Evolutionary conservation across 148 eudicot genomes (phyloP), one percentile per base, ranked within the genome.

Genomic region (Silene uniflora): DNA sequence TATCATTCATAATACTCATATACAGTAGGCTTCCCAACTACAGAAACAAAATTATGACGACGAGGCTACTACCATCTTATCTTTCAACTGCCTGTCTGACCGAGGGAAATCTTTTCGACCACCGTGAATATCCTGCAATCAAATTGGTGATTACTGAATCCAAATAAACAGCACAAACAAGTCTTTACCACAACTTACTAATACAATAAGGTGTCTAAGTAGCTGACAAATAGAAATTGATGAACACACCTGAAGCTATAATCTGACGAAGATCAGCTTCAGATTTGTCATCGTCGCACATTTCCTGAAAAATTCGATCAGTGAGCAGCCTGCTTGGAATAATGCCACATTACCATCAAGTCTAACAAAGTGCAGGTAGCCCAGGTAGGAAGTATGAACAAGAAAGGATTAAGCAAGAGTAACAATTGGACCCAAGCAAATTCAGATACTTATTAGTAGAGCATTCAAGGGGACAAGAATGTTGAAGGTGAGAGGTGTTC

Each of bases 201-300:
- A 25, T 4, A 12, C 18, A n/a, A 61, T n/a, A 71, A 61, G 22
- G 60, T 24, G 17, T 52, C 12, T 23, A 12, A 54, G 25, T 21
- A 44, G 19, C 59, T 47, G 59, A 14, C 59, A 68, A 42, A 17
- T 75, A 66, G n/a, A 75, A 13, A 44, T n/a, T 75, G 55, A 46
- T 58, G 1, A 65, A 67, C 86, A 70, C 24, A 89, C 98, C 94
- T 78, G 87, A 84, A 72, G 69, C 67, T 44, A 94, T 81, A 32
- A 94, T 90, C 75, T 94, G 85, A 77, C 76, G 85, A 85, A 94
- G 98, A 89, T 94, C 98, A 35, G 83, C 86, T 39, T 90, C 89
- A 16, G 85, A 83, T 72, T 78, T 81, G 17, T 75, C 81, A 72
- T 77, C 84, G 73, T 84, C 86, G 44, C 84, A 84, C 77, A 68